These are phyloP conservation scores for Coemansia sp. DNA, from an alignment of 192 early-diverging fungal species.

Conservation along the genomic window DNA sequence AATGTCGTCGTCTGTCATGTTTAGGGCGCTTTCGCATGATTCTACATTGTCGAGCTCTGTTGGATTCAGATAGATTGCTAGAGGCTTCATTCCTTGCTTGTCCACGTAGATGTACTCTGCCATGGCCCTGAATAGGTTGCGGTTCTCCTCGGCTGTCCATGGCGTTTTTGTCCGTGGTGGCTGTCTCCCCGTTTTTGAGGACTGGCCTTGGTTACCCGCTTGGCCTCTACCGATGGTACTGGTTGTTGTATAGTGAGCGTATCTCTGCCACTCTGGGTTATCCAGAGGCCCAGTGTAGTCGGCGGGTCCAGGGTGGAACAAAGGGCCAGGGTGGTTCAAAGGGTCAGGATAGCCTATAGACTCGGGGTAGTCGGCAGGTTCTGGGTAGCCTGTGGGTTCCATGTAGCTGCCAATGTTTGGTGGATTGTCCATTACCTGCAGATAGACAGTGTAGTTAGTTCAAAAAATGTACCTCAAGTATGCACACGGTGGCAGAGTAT, in stretches of 20 bases:
- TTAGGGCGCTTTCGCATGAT: constrained; percentile 16
- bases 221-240: not conserved
- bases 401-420: not conserved
- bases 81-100: constrained; percentile 33
- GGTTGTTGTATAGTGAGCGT: not conserved
- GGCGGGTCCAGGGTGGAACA: not conserved
- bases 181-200: not conserved
- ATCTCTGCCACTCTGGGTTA: not conserved
- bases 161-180: constrained; percentile 32
- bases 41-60: constrained; percentile 36
- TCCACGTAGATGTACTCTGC: constrained; percentile 52
- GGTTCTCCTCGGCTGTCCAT: constrained; percentile 36
- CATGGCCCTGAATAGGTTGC: constrained; percentile 32
- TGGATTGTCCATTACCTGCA: not conserved
- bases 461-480: not conserved
- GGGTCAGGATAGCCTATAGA: not conserved
- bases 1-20: constrained; percentile 31
- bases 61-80: constrained; percentile 44
- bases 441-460: not conserved
- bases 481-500: not conserved
- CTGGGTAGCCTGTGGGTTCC: not conserved
- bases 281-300: not conserved
- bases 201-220: not conserved
- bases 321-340: not conserved
- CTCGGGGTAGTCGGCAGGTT: not conserved